Base-by-base conservation (phyloP, 2,329 filamentous ascomycete species). In the Akanthomyces uredinophilus region DNA sequence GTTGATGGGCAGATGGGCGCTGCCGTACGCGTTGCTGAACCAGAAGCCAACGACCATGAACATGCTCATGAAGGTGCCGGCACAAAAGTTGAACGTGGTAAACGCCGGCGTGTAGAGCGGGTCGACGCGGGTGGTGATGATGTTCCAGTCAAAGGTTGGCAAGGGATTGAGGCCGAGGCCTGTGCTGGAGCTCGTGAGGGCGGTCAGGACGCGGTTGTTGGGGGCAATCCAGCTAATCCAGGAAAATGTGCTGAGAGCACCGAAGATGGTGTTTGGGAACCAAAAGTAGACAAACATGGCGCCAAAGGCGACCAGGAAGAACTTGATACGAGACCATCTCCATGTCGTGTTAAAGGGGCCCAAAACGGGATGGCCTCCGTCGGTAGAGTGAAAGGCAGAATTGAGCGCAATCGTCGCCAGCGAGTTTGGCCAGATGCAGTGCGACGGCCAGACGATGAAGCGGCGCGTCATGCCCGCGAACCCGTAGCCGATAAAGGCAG, bases 191-290 rank as follows among this genome's bases (percentile, higher is more conserved):
- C 78, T 77, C 0, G 74, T 73, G 24, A 79, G 64, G 24, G 72
- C 68, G 44, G 70, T 71, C 20, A 80, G 66, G 50, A 73, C 71
- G 7, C 69, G 66, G 56, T 78, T 79, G 16, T 72, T 65, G 0
- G 81, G 81, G 0, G 77, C 71, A 57, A 84, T 83, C 81, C 81
- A 85, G 0, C 77, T 77, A 66, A 83, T 77, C 79, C 81, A 85
- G 65, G 74, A 79, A 68, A 85, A 84, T 62, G 73, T 70, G 47
- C 73, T 75, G 13, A 84, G 67, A 4, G 75, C 79, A 16, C 71
- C 71, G 66, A 83, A 83, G 50, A 85, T 68, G 64, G 78, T 82
- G 63, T 79, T 77, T 1, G 82, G 83, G 52, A 85, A 75, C 79
- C 79, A 83, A 64, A 82, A 84, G 67, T 79, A 85, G 5, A 80